These are phyloP conservation scores for Microsporum canis DNA, from an alignment of 2,329 filamentous ascomycete species.

Conservation along the genomic window DNA sequence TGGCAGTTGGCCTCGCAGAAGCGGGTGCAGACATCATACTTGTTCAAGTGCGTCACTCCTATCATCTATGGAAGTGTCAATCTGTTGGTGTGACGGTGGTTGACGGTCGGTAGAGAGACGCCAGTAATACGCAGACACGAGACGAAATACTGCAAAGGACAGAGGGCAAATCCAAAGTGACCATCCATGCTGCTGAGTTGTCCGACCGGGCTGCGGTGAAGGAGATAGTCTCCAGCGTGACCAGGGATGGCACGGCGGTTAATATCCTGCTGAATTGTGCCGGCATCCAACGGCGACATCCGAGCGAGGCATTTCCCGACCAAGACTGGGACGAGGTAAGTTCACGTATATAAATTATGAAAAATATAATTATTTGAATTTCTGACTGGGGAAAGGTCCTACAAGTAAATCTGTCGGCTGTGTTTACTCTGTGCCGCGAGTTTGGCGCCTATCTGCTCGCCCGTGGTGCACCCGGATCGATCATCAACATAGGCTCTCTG, in stretches of 20 bases:
- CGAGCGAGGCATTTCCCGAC: constrained; percentile 63
- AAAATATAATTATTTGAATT: background rate
- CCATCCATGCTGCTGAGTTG: constrained; percentile 36
- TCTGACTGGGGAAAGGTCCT: constrained; percentile 42
- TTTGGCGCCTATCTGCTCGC: constrained; percentile 67
- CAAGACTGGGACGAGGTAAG: constrained; percentile 59
- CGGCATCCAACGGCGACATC: constrained; percentile 71
- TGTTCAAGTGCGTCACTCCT: constrained; percentile 24
- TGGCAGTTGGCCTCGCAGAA: constrained; percentile 38
- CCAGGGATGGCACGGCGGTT: constrained; percentile 43
- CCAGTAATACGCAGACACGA: constrained; percentile 35
- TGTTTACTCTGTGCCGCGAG: constrained; percentile 69
- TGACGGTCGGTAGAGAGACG: constrained; percentile 38
- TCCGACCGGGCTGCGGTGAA: constrained; percentile 33
- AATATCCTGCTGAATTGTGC: constrained; percentile 77
- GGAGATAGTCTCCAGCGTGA: constrained; percentile 30
- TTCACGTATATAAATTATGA: constrained; percentile 1
- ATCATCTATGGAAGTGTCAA: background rate
- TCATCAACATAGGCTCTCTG: constrained; percentile 77
- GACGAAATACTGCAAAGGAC: constrained; percentile 32
- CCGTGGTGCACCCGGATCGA: constrained; percentile 45
- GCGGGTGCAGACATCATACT: constrained; percentile 38
- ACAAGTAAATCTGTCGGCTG: constrained; percentile 73
- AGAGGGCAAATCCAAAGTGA: constrained; percentile 26
- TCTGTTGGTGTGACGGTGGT: background rate